Evolutionary conservation across 2,329 filamentous ascomycete species (phyloP).

Genomic region (Metarhizium anisopliae): DNA sequence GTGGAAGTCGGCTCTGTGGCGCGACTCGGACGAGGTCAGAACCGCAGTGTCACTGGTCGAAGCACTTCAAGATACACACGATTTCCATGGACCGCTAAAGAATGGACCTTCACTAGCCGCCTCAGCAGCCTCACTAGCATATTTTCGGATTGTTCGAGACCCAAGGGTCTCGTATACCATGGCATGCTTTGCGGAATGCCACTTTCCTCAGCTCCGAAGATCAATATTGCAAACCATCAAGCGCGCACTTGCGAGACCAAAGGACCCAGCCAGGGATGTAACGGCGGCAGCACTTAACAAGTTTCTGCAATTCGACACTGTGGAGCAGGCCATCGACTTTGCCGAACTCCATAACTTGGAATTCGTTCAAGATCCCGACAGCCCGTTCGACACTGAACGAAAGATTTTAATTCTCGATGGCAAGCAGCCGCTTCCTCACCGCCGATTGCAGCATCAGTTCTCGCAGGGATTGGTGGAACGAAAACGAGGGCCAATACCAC

Average conservation of each 20-base stretch:
- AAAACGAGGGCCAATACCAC: slow-evolving; percentile 43
- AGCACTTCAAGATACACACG: slow-evolving; percentile 48
- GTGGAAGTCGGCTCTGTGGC: slow-evolving; percentile 48
- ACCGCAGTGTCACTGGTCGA: slow-evolving; percentile 53
- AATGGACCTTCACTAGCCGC: slow-evolving; percentile 40
- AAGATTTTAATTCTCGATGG: slow-evolving; percentile 36
- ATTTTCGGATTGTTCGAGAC: slow-evolving; percentile 51
- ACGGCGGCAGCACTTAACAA: slow-evolving; percentile 46
- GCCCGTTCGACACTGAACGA: slow-evolving; percentile 25
- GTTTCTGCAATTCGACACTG: slow-evolving; percentile 57
- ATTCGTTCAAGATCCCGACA: slow-evolving; percentile 32
- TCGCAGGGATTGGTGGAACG: slow-evolving; percentile 49
- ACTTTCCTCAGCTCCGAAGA: slow-evolving; percentile 53
- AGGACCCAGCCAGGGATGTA: slow-evolving; percentile 50
- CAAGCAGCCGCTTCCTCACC: slow-evolving; percentile 34
- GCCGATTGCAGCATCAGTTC: slow-evolving; percentile 45
- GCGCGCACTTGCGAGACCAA: slow-evolving; percentile 45
- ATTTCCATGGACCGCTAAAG: slow-evolving; percentile 47
- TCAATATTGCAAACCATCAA: slow-evolving; percentile 47
- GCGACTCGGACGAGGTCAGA: slow-evolving; percentile 47
- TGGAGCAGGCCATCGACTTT: slow-evolving; percentile 57
- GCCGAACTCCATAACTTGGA: slow-evolving; percentile 48
- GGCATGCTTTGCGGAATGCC: slow-evolving; percentile 61
- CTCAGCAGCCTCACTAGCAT: slow-evolving; percentile 41
- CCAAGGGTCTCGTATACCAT: slow-evolving; percentile 55